A percentile compares a stretch with the other conserved stretches of the same genome.
Evolutionary conservation across 176 grass and related monocot genomes (phyloP).

Genomic region (Triticum turgidum): DNA sequence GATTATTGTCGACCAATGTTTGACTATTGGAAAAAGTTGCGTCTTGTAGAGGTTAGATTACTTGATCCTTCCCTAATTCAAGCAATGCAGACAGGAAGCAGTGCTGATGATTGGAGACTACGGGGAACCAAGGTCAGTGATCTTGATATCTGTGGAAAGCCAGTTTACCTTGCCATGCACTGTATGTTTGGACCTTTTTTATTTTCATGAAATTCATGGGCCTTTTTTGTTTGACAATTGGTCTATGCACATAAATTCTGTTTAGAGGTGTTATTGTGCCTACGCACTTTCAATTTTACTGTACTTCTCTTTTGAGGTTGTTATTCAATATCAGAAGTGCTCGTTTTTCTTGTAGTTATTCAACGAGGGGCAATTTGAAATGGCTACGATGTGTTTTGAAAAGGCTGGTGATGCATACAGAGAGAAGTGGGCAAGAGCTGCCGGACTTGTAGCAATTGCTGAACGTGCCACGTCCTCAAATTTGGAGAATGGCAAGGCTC

Average conservation of each 20-base stretch:
- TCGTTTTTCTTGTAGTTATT: constrained; percentile 53
- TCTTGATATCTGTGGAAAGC: neutral
- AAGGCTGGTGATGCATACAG: constrained; percentile 67
- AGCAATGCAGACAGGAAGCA: constrained; percentile 67
- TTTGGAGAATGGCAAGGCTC: constrained; percentile 36
- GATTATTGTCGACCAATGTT: constrained; percentile 77
- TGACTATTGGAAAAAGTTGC: constrained; percentile 82
- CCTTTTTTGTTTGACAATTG: neutral
- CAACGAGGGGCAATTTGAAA: constrained; percentile 73
- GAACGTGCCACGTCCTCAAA: constrained; percentile 54
- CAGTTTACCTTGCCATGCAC: neutral
- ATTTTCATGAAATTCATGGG: neutral
- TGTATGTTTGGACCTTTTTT: neutral
- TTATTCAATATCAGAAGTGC: too few relatives aligned
- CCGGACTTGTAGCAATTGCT: constrained; percentile 60
- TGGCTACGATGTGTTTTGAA: constrained; percentile 84
- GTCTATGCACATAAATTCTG: neutral
- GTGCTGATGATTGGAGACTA: constrained; percentile 64
- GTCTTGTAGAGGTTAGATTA: constrained; percentile 67
- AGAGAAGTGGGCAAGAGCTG: constrained; percentile 76
- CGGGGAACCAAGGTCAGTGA: constrained; percentile 67
- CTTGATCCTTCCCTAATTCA: constrained; percentile 63
- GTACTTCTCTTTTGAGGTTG: too few relatives aligned
- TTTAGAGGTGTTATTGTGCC: neutral
- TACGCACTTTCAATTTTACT: too few relatives aligned